Percentiles rank a stretch among this genome's conserved stretches.
Evolutionary conservation across 1,284 basidiomycete species (phyloP).

Genomic region (Boletus holoroseus): DNA sequence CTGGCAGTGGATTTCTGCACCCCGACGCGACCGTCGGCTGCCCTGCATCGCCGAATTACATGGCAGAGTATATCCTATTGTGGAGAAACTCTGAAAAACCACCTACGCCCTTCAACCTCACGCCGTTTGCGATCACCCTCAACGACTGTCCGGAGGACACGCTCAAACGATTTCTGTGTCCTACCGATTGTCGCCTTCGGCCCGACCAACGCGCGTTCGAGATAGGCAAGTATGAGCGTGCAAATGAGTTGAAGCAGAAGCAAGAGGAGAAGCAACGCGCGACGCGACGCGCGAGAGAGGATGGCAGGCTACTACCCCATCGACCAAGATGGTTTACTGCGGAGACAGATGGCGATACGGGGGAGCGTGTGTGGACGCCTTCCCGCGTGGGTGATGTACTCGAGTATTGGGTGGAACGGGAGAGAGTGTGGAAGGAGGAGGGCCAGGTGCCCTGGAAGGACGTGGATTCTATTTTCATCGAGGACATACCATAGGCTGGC

Average conservation of each 20-base stretch:
- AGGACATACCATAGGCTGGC: conserved; percentile 32
- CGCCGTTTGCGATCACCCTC: conserved; percentile 89
- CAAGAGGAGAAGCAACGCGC: conserved; percentile 88
- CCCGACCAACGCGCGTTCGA: conserved; percentile 97
- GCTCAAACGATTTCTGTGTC: conserved; percentile 71
- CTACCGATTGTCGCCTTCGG: conserved; percentile 90
- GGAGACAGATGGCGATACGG: conserved; percentile 76
- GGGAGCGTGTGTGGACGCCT: conserved; percentile 82
- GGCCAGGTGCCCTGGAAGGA: conserved; percentile 51
- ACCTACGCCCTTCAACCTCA: conserved; percentile 85
- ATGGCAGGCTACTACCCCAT: conserved; percentile 70
- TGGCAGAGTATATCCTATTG: conserved; percentile 71
- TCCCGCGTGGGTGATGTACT: conserved; percentile 48
- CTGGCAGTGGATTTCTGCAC: conserved; percentile 60
- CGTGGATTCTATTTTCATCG: conserved; percentile 79
- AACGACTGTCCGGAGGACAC: conserved; percentile 73
- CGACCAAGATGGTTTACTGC: conserved; percentile 79
- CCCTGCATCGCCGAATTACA: conserved; percentile 43
- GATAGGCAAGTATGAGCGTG: conserved; percentile 83
- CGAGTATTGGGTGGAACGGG: conserved; percentile 83
- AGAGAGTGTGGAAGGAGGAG: conserved; percentile 51
- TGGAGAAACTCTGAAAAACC: conserved; percentile 94
- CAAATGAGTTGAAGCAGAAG: conserved; percentile 80
- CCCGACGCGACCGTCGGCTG: conserved; percentile 62
- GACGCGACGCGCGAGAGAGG: conserved; percentile 74